These are phyloP conservation scores for Curvularia hawaiiensis DNA, from an alignment of 2,329 filamentous ascomycete genomes.

Conservation along the genomic window DNA sequence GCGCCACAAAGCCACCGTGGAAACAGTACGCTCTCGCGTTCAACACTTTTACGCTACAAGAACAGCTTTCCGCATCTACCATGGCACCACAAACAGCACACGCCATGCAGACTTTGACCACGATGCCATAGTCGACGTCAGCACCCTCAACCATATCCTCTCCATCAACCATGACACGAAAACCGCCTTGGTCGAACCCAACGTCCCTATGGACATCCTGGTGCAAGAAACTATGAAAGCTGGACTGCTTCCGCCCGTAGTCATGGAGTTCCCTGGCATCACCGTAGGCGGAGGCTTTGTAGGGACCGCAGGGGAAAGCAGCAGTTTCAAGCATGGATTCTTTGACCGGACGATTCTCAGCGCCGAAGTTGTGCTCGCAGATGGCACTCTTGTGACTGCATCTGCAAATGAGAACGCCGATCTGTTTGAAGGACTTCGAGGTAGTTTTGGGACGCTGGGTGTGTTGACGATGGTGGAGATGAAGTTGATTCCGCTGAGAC, in stretches of 20 bases:
- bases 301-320: slow-evolving; percentile 70
- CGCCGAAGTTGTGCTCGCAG: slow-evolving; percentile 67
- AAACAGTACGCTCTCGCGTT: slow-evolving; percentile 28
- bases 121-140: slow-evolving; percentile 65
- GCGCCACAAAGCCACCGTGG: slow-evolving; percentile 28
- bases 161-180: slow-evolving; percentile 58
- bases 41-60: slow-evolving; percentile 34
- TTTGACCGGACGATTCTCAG: slow-evolving; percentile 68
- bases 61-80: slow-evolving; percentile 59
- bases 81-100: slow-evolving; percentile 78
- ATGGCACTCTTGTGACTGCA: slow-evolving; percentile 59
- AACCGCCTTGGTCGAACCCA: slow-evolving; percentile 69
- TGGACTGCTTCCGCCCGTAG: slow-evolving; percentile 65
- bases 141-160: slow-evolving; percentile 65
- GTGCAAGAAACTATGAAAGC: slow-evolving; percentile 61
- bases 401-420: slow-evolving; percentile 56
- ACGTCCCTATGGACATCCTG: slow-evolving; percentile 70
- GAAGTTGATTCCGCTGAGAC: slow-evolving; percentile 57
- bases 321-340: slow-evolving; percentile 69
- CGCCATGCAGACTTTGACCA: slow-evolving; percentile 54
- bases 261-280: slow-evolving; percentile 75
- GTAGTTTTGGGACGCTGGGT: slow-evolving; percentile 65
- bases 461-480: slow-evolving; percentile 66
- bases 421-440: slow-evolving; percentile 64
- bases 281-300: slow-evolving; percentile 71